Conservation (phyloP, 768 basidiomycete genomes). For the Lactarius hengduanensis region DNA sequence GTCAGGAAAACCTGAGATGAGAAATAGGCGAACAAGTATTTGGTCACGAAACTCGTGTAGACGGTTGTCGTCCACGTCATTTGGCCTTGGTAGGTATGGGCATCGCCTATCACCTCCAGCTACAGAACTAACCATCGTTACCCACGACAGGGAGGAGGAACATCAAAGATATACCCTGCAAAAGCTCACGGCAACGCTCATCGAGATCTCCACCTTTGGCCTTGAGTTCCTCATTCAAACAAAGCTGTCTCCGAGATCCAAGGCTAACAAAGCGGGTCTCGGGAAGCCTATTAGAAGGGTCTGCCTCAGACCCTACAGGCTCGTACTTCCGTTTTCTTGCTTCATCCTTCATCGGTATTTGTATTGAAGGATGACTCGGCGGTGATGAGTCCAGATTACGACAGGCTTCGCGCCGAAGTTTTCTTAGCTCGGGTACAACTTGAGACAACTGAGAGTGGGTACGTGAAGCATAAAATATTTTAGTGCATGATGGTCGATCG, state of each 20-base stretch:
- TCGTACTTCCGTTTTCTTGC: slow-evolving; percentile 15
- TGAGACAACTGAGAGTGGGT: slow-evolving; percentile 97
- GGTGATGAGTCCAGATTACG: background rate
- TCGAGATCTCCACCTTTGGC: slow-evolving; percentile 68
- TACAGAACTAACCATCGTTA: slow-evolving; percentile 20
- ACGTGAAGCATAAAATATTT: slow-evolving; percentile 92
- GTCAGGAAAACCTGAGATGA: background rate
- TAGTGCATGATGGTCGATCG: slow-evolving; percentile 65
- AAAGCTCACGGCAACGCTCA: slow-evolving; percentile 81
- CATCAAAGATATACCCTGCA: slow-evolving; percentile 49
- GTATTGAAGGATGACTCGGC: background rate
- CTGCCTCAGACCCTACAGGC: slow-evolving; percentile 24
- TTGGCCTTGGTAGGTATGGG: slow-evolving; percentile 66
- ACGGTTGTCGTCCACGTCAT: slow-evolving; percentile 51
- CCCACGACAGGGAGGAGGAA: background rate
- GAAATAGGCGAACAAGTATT: slow-evolving; percentile 60
- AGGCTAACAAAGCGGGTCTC: slow-evolving; percentile 72
- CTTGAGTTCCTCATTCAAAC: slow-evolving; percentile 82
- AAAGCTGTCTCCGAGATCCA: slow-evolving; percentile 87
- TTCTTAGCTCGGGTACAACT: slow-evolving; percentile 78
- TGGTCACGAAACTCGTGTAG: slow-evolving; percentile 87
- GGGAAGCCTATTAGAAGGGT: slow-evolving; percentile 28
- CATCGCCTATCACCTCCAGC: slow-evolving; percentile 72
- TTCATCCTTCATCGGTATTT: background rate
- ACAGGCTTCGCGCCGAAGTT: slow-evolving; percentile 50